A percentile compares a stretch with the other conserved stretches of the same genome.
These are phyloP conservation scores for Neurospora cerealis DNA, from an alignment of 495 filamentous ascomycete species.

Conservation along the genomic window DNA sequence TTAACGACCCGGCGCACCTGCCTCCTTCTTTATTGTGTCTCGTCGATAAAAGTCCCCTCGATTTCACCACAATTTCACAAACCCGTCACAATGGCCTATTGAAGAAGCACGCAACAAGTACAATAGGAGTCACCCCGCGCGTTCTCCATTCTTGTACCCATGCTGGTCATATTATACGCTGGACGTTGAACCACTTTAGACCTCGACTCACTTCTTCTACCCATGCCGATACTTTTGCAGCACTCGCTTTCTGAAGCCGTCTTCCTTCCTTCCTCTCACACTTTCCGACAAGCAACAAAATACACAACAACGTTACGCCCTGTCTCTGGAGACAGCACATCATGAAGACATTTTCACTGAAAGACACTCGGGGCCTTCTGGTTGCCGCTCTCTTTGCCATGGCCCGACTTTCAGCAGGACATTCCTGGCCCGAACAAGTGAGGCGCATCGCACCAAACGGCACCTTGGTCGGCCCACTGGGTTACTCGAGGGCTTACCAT, in stretches of 20 bases:
- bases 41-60: background rate
- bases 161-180: background rate
- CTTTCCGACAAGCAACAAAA: background rate
- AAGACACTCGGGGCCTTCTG: constrained; percentile 6
- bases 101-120: background rate
- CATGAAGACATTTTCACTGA: background rate
- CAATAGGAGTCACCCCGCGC: background rate
- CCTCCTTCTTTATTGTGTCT: background rate
- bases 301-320: background rate
- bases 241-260: background rate
- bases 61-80: background rate
- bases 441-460: constrained; percentile 62
- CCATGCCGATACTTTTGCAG: background rate
- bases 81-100: background rate
- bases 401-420: constrained; percentile 35
- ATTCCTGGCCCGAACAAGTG: constrained; percentile 74
- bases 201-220: background rate
- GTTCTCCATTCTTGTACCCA: background rate
- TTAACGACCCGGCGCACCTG: background rate
- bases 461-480: constrained; percentile 56
- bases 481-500: constrained; percentile 56
- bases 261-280: background rate
- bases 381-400: constrained; percentile 26
- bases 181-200: background rate
- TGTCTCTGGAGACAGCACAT: background rate